Base-by-base conservation (phyloP, 176 grass and related monocot species). In the Alopecurus myosuroides region DNA sequence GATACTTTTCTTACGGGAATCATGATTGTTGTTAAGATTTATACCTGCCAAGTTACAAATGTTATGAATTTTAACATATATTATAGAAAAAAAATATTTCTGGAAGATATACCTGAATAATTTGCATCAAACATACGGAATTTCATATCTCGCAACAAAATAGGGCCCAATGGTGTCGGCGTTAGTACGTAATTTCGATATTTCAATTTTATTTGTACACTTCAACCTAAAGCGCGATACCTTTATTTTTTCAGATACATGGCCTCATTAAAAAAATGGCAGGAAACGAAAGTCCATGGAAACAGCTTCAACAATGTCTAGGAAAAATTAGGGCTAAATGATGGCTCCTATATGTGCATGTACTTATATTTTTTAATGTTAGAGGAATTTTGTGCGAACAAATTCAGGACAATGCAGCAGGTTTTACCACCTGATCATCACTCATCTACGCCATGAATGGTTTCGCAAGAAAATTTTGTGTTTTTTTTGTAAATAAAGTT, bases 71-170 rank as follows among this genome's bases (percentile, higher is more conserved):
- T 88, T 78, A 13, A 34, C 64, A 44, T 36, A n/a, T n/a, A 66
- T 34, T 66, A 76, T 69, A 34, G 13, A n/a, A n/a, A n/a, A 69
- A 85, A 51, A 69, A 22, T 74, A 77, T 87, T 87, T 86, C 97
- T 96, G 97, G 97, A 96, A 89, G 93, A 99, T 82, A 93, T 86
- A 46, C 93, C 97, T 60, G 93, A 99, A 69, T 93, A 99, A 86
- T 99, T 99, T 82, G 84, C 91, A 53, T 96, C 88, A 18, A 81
- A 84, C 69, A 85, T 99, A 94, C 68, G 94, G 42, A 92, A 96
- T 79, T 96, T 99, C 60, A 96, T 99, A 87, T 89, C 89, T 79
- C 97, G 81, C 80, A 99, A 96, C 74, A 88, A 83, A 83, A 94
- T 96, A 76, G 97, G 97, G 11, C 97, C 97, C 36, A 85, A 84